Evolutionary conservation across 805 yeast genomes (phyloP).

Genomic region (Wickerhamomyces rabaulensis): DNA sequence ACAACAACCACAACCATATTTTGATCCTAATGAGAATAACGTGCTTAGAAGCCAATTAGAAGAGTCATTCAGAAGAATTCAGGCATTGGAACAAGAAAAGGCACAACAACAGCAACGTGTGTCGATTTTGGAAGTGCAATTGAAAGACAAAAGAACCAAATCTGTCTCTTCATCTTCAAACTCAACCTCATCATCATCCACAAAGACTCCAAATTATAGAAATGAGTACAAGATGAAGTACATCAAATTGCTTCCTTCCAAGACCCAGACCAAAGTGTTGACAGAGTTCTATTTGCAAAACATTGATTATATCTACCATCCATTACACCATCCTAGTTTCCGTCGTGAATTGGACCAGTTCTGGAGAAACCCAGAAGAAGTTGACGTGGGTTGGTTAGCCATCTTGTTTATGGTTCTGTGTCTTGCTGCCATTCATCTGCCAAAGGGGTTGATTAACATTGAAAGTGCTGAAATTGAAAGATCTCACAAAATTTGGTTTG

Average conservation of each 20-base stretch:
- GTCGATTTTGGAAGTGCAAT: slow-evolving; percentile 7
- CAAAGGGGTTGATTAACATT: slow-evolving; percentile 22
- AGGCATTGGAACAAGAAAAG: slow-evolving; percentile 14
- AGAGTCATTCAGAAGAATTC: slow-evolving; percentile 11
- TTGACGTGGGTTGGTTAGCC: slow-evolving; percentile 22
- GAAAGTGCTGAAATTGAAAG: slow-evolving; percentile 20
- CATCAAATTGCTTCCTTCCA: slow-evolving; percentile 19
- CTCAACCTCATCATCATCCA: not conserved
- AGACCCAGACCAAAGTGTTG: slow-evolving; percentile 18
- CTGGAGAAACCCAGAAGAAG: slow-evolving; percentile 18
- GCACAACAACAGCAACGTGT: slow-evolving; percentile 5
- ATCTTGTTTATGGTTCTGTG: slow-evolving; percentile 19
- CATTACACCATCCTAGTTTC: slow-evolving; percentile 26
- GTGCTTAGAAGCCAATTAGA: slow-evolving; percentile 13
- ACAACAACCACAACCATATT: slow-evolving; percentile 1
- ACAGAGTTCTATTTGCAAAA: slow-evolving; percentile 24
- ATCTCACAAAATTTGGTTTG: slow-evolving; percentile 24
- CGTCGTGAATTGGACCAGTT: slow-evolving; percentile 12
- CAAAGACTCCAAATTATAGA: not conserved
- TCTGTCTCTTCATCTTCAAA: not conserved
- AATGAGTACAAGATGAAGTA: slow-evolving; percentile 17
- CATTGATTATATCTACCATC: slow-evolving; percentile 26
- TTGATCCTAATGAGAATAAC: slow-evolving; percentile 1
- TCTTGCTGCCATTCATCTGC: slow-evolving; percentile 24
- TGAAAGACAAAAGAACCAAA: slow-evolving; percentile 1